phyloP scores from a whole-genome alignment of 2,329 filamentous ascomycete genomes.

The Thyridium curvatum region DNA sequence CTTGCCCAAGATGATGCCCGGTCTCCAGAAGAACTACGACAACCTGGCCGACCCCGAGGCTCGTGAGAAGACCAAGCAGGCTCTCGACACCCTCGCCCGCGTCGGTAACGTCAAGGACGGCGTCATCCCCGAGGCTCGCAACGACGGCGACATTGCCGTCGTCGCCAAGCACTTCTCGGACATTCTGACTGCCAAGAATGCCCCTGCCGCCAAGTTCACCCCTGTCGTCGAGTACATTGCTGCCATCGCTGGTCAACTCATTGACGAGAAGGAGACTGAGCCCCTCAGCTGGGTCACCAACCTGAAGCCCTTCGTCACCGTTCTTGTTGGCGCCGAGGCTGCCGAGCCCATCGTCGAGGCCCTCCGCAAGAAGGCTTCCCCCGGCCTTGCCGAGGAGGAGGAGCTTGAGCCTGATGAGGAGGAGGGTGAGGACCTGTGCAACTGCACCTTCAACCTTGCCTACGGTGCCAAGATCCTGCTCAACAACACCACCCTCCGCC shows the following conservation, averaged over 20 bases:
- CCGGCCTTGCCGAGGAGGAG: constrained; percentile 65
- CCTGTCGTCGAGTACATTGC: constrained; percentile 76
- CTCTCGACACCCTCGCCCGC: constrained; percentile 86
- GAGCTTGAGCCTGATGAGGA: constrained; percentile 79
- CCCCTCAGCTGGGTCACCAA: constrained; percentile 69
- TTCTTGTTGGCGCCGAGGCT: constrained; percentile 75
- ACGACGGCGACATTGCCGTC: constrained; percentile 75
- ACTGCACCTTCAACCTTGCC: constrained; percentile 99
- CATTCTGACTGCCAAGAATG: constrained; percentile 44
- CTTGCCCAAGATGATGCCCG: constrained; percentile 99
- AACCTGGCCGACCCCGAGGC: constrained; percentile 97
- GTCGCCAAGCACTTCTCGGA: constrained; percentile 75
- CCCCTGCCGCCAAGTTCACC: constrained; percentile 61
- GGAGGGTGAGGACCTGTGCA: constrained; percentile 98
- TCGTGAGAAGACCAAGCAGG: constrained; percentile 99
- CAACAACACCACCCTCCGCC: constrained; percentile 93
- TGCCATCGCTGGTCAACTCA: constrained; percentile 89
- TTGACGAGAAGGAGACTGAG: constrained; percentile 92
- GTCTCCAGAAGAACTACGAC: constrained; percentile 91
- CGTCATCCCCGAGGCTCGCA: constrained; percentile 90
- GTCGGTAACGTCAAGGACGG: constrained; percentile 90
- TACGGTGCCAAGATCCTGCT: constrained; percentile 99
- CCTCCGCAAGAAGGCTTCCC: constrained; percentile 80
- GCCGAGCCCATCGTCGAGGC: constrained; percentile 67
- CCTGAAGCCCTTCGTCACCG: constrained; percentile 75